phyloP scores from a whole-genome alignment of 108 stramenopile species.

The Licmophora abbreviata region DNA sequence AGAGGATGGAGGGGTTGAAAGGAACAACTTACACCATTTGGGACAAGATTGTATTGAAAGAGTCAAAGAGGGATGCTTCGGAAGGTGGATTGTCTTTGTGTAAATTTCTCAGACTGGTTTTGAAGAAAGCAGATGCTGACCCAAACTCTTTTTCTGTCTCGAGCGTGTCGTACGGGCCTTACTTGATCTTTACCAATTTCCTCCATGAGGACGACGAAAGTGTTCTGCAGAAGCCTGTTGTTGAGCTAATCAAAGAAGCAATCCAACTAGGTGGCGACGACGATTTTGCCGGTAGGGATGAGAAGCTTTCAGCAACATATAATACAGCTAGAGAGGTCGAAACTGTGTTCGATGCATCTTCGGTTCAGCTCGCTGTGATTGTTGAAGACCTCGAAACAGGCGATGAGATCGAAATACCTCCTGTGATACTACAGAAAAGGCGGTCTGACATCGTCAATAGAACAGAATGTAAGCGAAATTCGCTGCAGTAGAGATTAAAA shows the following conservation, averaged over 20 bases:
- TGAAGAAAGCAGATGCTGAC: constrained; percentile 37
- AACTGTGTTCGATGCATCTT: constrained; percentile 1
- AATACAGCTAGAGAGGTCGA: constrained; percentile 7
- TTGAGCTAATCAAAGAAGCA: constrained; percentile 50
- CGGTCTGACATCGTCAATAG: too few species aligned
- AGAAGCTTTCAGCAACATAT: not conserved
- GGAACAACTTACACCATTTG: constrained; percentile 84
- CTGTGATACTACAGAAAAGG: too few species aligned
- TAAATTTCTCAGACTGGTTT: constrained; percentile 39
- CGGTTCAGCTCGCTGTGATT: constrained; percentile 55
- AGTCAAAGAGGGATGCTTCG: constrained; percentile 36
- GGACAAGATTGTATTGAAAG: constrained; percentile 80
- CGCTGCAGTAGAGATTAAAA: too few species aligned
- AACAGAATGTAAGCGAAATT: too few species aligned
- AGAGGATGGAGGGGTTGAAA: constrained; percentile 40
- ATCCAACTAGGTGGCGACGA: constrained; percentile 41
- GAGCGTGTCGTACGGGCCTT: constrained; percentile 58
- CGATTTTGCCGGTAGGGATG: constrained; percentile 22
- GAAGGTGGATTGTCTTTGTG: constrained; percentile 51
- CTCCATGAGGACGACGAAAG: constrained; percentile 70
- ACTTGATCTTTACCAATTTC: constrained; percentile 82
- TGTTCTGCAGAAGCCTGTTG: constrained; percentile 41
- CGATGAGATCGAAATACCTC: constrained; percentile 71
- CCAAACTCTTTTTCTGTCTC: constrained; percentile 42
- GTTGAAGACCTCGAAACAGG: constrained; percentile 65